Conservation (phyloP, 768 basidiomycete species). For the Dendrothele bispora region DNA sequence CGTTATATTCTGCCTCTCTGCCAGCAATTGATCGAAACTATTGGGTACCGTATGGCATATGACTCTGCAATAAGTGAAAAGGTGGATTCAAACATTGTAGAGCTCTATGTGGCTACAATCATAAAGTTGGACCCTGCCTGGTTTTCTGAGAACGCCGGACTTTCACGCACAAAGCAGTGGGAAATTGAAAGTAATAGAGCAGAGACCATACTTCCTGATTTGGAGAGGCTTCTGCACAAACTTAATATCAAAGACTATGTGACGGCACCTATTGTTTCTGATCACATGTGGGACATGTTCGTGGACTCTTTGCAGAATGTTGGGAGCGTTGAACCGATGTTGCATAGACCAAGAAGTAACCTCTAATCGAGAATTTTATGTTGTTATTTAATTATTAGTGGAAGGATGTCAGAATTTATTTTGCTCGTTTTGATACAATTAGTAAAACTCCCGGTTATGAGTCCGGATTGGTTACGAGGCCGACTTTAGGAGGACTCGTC, state of each 20-base stretch:
- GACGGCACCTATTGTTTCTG: neutral
- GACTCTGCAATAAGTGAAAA: conserved; percentile 26
- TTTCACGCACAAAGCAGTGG: neutral
- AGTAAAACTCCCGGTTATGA: too few relatives aligned
- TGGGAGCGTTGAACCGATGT: too few relatives aligned
- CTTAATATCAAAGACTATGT: neutral
- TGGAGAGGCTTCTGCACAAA: neutral
- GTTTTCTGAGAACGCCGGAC: neutral
- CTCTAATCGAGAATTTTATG: too few relatives aligned
- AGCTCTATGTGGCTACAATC: conserved; percentile 22
- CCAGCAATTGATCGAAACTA: conserved; percentile 23
- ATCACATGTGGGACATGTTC: neutral
- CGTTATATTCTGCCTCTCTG: conserved; percentile 18
- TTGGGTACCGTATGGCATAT: conserved; percentile 32
- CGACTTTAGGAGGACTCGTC: too few relatives aligned
- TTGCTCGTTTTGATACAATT: too few relatives aligned
- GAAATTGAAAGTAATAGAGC: neutral
- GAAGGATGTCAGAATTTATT: too few relatives aligned
- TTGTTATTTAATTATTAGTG: too few relatives aligned
- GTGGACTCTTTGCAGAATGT: neutral
- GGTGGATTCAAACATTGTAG: conserved; percentile 18
- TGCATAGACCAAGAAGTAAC: too few relatives aligned
- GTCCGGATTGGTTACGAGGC: too few relatives aligned
- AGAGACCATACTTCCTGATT: neutral
- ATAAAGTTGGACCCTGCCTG: conserved; percentile 12